These are phyloP conservation scores for Actinidia polygama DNA, from an alignment of 179 eudicot species.

Conservation along the genomic window DNA sequence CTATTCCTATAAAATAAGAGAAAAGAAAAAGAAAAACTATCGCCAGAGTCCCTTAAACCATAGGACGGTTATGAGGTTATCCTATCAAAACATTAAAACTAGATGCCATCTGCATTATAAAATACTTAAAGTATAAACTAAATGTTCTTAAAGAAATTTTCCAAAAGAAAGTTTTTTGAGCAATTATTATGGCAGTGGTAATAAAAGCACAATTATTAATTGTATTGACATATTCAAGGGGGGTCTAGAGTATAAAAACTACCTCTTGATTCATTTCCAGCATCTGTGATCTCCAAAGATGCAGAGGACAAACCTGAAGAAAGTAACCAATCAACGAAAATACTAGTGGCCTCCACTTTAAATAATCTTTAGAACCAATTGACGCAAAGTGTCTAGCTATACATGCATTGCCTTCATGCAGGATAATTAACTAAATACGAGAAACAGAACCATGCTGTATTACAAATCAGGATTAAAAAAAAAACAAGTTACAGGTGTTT, in stretches of 20 bases:
- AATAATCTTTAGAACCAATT: background rate
- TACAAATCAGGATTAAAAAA: background rate
- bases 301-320: slow-evolving; percentile 92
- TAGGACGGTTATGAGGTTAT: background rate
- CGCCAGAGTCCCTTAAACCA: background rate
- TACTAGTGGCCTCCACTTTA: background rate
- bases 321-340: slow-evolving; percentile 21
- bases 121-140: background rate
- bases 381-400: background rate
- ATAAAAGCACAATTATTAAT: background rate
- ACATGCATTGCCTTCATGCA: background rate
- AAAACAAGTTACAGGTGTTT: background rate
- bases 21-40: background rate
- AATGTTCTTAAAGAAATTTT: background rate
- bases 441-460: slow-evolving; percentile 7
- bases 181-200: background rate
- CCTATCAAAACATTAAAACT: background rate
- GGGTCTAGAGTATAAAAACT: slow-evolving; percentile 12
- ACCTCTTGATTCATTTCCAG: slow-evolving; percentile 65
- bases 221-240: background rate
- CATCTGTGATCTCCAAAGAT: slow-evolving; percentile 79
- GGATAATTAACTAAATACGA: background rate
- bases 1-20: background rate
- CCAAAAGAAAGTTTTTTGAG: background rate
- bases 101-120: background rate